Base-by-base conservation (phyloP, 1,284 basidiomycete species). In the Cutaneotrichosporon cavernicola region DNA sequence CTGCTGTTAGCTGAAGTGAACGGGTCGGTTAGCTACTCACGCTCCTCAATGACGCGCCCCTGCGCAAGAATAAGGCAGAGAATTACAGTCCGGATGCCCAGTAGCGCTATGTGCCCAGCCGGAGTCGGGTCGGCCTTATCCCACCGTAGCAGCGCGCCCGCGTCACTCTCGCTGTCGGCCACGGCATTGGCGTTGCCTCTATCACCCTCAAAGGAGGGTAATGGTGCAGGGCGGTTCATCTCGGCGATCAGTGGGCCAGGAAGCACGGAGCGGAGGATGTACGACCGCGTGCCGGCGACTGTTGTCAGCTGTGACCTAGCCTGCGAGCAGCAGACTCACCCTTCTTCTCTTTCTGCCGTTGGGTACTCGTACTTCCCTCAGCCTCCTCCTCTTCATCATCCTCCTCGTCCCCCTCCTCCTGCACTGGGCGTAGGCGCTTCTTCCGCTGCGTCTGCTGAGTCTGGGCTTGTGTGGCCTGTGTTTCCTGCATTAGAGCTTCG, bases 21-120 rank as follows among this genome's bases (percentile, higher is more conserved):
- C 22, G 14, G 26, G 11, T 4, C n/a, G 14, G 8, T 22, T 26
- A 36, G 18, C 31, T 22, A 67, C 76, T 67, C 56, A 77, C 79
- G 72, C 65, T 80, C 79, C 5, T 62, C 38, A 16, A 76, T 66
- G n/a, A 68, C 66, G 31, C 78, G 64, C 13, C 75, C 74, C 32
- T 66, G 58, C 18, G 69, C 69, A 60, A 81, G 68, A 51, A 81
- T 69, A n/a, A 79, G 61, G 26, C 70, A 74, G 43, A 81, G 65
- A 53, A 81, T 75, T n/a, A 80, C 68, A 32, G 75, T 77, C 7
- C 79, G 66, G 34, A 81, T 70, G 1, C 80, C 80, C 32, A 80
- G 58, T 43, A 79, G 50, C 6, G 68, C 77, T 10, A 79, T 65
- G 58, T 72, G 72, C 2, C 74, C 76, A 0, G 70, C 53, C 2